Evolutionary conservation across 441 rosid genomes (phyloP).

Genomic region (Adansonia gregorii): DNA sequence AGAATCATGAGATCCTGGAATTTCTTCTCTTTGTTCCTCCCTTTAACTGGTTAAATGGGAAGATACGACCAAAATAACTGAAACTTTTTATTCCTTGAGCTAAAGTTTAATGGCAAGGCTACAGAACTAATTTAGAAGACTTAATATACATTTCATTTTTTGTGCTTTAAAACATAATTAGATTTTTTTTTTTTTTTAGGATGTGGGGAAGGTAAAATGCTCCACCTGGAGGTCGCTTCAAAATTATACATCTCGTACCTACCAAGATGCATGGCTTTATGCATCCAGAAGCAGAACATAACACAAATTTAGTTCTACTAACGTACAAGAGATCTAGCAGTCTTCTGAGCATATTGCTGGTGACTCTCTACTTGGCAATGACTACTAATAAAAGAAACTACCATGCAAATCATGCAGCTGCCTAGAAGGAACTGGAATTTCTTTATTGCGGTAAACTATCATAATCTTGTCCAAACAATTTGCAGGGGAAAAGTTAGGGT

Average conservation of each 20-base stretch:
- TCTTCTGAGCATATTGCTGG: too few species aligned
- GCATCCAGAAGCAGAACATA: too few species aligned
- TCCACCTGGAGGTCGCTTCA: background rate
- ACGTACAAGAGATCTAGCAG: background rate
- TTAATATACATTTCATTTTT: background rate
- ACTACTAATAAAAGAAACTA: background rate
- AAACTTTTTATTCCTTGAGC: background rate
- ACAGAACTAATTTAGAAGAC: background rate
- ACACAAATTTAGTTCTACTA: background rate
- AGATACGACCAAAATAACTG: background rate
- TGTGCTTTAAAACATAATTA: background rate
- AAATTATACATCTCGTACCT: background rate
- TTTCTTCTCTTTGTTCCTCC: background rate
- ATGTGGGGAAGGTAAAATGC: background rate
- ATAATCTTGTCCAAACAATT: background rate
- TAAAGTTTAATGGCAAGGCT: background rate
- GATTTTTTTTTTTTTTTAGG: background rate
- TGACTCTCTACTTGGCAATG: background rate
- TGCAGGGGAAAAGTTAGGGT: background rate
- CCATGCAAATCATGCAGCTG: background rate
- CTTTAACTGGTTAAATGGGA: background rate
- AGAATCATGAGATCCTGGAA: background rate
- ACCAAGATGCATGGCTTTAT: background rate
- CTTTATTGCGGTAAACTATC: background rate
- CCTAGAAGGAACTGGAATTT: background rate